Evolutionary conservation across 345 rosid species (phyloP).

Genomic region (Pistacia integerrima): DNA sequence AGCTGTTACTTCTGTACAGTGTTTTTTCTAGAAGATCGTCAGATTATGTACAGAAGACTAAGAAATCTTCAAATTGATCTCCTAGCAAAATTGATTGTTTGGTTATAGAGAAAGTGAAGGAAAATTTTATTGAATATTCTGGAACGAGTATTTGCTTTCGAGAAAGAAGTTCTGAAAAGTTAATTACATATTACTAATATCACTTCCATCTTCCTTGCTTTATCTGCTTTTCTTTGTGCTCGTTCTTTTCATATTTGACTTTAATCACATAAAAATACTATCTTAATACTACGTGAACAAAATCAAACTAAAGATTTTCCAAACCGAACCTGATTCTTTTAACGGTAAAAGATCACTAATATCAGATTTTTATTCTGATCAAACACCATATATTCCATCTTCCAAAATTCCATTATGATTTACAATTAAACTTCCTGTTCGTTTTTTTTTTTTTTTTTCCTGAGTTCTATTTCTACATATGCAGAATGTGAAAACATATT

Average conservation of each 20-base stretch:
- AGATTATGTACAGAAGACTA: not conserved
- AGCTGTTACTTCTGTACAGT: not conserved
- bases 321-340: not conserved
- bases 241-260: too few relatives aligned
- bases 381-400: not conserved
- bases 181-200: too few relatives aligned
- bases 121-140: too few relatives aligned
- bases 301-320: not conserved
- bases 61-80: not conserved
- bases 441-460: not conserved
- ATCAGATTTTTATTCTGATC: not conserved
- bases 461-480: not conserved
- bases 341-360: not conserved
- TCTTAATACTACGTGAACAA: too few relatives aligned
- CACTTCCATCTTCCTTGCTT: too few relatives aligned
- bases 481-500: too few relatives aligned
- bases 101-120: too few relatives aligned
- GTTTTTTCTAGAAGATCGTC: not conserved
- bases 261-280: too few relatives aligned
- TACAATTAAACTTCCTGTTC: not conserved
- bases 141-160: too few relatives aligned
- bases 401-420: not conserved
- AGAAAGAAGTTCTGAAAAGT: too few relatives aligned
- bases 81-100: too few relatives aligned
- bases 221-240: too few relatives aligned